Evolutionary conservation across 2,329 filamentous ascomycete genomes (phyloP).

Genomic region (Verticillium isaacii): DNA sequence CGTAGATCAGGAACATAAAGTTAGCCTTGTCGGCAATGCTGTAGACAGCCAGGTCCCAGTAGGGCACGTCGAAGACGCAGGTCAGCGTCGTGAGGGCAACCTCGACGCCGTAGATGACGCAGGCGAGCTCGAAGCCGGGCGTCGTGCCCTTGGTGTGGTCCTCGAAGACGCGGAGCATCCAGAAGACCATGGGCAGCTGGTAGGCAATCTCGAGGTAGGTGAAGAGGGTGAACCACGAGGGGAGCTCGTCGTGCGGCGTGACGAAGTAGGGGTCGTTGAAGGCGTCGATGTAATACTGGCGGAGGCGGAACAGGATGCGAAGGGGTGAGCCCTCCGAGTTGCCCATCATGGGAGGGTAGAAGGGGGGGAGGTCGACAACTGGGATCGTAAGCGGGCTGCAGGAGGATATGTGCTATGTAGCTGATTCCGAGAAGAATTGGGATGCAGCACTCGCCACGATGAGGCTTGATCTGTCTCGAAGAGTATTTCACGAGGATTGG

Average conservation of each 20-base stretch:
- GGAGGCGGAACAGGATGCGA: slow-evolving; percentile 40
- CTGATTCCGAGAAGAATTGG: too few species aligned
- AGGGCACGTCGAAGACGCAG: slow-evolving; percentile 45
- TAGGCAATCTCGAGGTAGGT: slow-evolving; percentile 44
- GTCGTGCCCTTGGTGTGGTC: slow-evolving; percentile 21
- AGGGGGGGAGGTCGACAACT: slow-evolving; percentile 50
- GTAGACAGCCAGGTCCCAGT: slow-evolving; percentile 43
- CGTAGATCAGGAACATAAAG: slow-evolving; percentile 44
- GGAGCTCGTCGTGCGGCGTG: slow-evolving; percentile 24
- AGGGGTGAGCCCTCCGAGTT: slow-evolving; percentile 35
- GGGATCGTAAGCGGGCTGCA: slow-evolving; percentile 2
- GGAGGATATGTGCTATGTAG: too few species aligned
- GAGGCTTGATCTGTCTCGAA: not conserved
- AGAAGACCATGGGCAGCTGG: slow-evolving; percentile 45
- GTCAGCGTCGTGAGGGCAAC: slow-evolving; percentile 45
- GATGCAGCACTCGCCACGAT: too few species aligned
- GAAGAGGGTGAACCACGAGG: slow-evolving; percentile 47
- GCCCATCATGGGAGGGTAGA: slow-evolving; percentile 46
- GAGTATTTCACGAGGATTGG: not conserved
- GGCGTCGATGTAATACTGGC: slow-evolving; percentile 38
- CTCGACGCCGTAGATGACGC: slow-evolving; percentile 46
- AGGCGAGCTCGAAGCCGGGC: slow-evolving; percentile 39
- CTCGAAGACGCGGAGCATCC: slow-evolving; percentile 37
- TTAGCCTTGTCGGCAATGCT: slow-evolving; percentile 36
- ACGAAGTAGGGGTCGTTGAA: slow-evolving; percentile 52